phyloP scores from a whole-genome alignment of 495 filamentous ascomycete species.

The Ascobolus immersus region DNA sequence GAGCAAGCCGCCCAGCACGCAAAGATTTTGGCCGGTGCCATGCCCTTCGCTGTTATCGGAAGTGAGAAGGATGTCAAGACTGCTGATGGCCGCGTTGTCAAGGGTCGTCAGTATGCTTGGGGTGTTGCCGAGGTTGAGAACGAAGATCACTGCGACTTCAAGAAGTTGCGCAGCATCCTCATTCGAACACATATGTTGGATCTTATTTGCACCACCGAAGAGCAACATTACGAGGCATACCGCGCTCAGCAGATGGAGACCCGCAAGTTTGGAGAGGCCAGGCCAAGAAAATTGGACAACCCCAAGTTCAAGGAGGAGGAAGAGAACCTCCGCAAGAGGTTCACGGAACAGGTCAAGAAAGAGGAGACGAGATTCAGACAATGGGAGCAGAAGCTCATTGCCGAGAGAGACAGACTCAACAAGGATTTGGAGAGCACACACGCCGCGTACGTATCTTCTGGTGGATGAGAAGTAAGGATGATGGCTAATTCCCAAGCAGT shows the following conservation, averaged over 20 bases:
- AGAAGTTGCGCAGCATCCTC: conserved; percentile 95
- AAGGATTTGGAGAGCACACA: conserved; percentile 96
- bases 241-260: conserved; percentile 99
- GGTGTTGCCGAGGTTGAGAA: conserved; percentile 98
- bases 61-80: conserved; percentile 99
- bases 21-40: conserved; percentile 30
- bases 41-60: conserved; percentile 97
- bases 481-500: conserved; percentile 14
- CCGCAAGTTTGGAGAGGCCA: conserved; percentile 91
- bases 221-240: conserved; percentile 96
- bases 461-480: background rate
- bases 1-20: conserved; percentile 86
- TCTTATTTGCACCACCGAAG: conserved; percentile 96
- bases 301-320: conserved; percentile 99
- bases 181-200: conserved; percentile 99
- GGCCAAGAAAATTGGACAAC: conserved; percentile 93
- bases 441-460: conserved; percentile 37
- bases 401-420: conserved; percentile 91
- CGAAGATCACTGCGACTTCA: conserved; percentile 99
- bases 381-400: conserved; percentile 99
- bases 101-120: conserved; percentile 97
- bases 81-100: conserved; percentile 77
- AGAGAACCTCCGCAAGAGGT: conserved; percentile 87
- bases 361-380: conserved; percentile 95
- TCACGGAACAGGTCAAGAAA: conserved; percentile 99